Evolutionary conservation across 1,284 basidiomycete genomes (phyloP).

Genomic region (Pholiota adiposa): DNA sequence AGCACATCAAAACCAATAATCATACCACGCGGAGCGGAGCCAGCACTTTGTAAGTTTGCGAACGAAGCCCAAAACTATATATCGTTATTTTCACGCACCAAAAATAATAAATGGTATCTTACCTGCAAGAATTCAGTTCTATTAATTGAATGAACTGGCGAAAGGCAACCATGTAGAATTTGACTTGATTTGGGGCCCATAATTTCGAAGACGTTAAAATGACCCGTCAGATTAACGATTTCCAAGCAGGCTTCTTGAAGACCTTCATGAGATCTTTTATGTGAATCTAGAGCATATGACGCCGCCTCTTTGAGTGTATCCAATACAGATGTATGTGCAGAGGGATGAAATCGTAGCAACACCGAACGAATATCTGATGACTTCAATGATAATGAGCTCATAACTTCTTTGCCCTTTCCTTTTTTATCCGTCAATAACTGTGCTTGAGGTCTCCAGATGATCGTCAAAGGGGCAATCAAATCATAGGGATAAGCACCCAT

Average conservation of each 20-base stretch:
- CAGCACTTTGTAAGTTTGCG: conserved; percentile 62
- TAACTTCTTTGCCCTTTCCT: conserved; percentile 22
- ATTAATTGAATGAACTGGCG: conserved; percentile 54
- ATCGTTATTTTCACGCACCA: neutral
- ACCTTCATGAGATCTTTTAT: conserved; percentile 34
- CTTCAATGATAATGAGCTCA: conserved; percentile 3
- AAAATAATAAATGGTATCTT: conserved; percentile 11
- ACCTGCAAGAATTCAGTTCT: conserved; percentile 69
- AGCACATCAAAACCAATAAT: conserved; percentile 77
- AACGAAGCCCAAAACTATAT: conserved; percentile 75
- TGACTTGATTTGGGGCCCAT: conserved; percentile 85
- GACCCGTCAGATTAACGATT: conserved; percentile 69
- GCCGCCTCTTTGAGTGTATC: conserved; percentile 54
- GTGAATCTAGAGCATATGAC: conserved; percentile 50
- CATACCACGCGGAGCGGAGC: conserved; percentile 72
- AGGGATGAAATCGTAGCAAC: conserved; percentile 84
- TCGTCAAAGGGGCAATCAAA: conserved; percentile 70
- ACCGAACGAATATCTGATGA: conserved; percentile 42
- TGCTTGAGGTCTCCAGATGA: conserved; percentile 74
- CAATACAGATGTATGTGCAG: conserved; percentile 62
- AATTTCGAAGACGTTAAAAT: conserved; percentile 83
- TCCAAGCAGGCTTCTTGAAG: conserved; percentile 51
- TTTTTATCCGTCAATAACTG: conserved; percentile 22
- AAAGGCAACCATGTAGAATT: conserved; percentile 75
- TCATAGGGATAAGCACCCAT: conserved; percentile 67